phyloP scores from a whole-genome alignment of 352 stramenopile species.

The Pythium scleroteichum region DNA sequence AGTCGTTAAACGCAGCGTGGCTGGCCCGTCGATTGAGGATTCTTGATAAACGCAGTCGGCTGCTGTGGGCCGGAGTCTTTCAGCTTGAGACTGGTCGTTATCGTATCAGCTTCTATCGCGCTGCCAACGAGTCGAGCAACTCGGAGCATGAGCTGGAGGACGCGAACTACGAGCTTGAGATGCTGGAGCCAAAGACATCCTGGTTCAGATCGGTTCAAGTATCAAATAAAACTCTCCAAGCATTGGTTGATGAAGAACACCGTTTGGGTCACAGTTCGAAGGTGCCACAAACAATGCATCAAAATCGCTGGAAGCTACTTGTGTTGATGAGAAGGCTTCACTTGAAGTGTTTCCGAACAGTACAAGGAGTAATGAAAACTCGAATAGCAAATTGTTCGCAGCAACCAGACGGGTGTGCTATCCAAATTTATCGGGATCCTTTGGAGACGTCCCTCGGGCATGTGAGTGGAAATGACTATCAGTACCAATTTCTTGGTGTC shows the following conservation, averaged over 20 bases:
- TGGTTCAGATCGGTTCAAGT: constrained; percentile 17
- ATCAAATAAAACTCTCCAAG: constrained; percentile 3
- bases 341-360: constrained; percentile 3
- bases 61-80: constrained; percentile 31
- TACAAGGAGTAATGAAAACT: not conserved
- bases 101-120: constrained; percentile 43
- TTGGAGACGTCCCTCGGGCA: constrained; percentile 26
- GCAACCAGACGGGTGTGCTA: not conserved
- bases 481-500: not conserved
- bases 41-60: constrained; percentile 39
- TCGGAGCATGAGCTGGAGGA: not conserved
- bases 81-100: constrained; percentile 35
- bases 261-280: not conserved
- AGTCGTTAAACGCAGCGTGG: constrained; percentile 42
- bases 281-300: not conserved
- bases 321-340: constrained; percentile 16
- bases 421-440: constrained; percentile 24
- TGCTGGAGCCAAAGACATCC: constrained; percentile 27
- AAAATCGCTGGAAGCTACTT: constrained; percentile 17
- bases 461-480: constrained; percentile 6
- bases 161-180: constrained; percentile 20
- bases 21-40: constrained; percentile 46
- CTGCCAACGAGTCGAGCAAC: not conserved
- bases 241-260: constrained; percentile 12
- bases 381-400: not conserved